Evolutionary conservation across 139 green algal genomes (phyloP).

Genomic region (Chlorella vulgaris): DNA sequence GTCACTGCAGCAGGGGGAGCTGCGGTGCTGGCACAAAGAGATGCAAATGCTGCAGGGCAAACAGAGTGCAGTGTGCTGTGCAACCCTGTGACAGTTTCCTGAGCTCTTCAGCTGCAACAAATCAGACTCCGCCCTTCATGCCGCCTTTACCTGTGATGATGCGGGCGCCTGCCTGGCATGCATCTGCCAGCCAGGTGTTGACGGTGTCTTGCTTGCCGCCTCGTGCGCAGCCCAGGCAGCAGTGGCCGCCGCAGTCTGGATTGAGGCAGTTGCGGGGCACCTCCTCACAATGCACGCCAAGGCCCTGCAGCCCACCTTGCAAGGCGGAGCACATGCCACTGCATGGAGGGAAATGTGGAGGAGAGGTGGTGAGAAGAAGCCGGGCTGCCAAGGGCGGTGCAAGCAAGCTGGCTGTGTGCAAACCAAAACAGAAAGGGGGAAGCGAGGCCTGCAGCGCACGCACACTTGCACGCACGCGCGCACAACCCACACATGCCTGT

Average conservation of each 20-base stretch:
- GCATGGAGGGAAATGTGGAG: neutral
- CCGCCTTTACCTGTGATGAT: slow-evolving; percentile 58
- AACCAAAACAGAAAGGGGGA: neutral
- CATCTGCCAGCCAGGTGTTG: slow-evolving; percentile 69
- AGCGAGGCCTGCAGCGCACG: neutral
- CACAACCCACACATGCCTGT: slow-evolving; percentile 21
- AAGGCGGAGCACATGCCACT: slow-evolving; percentile 46
- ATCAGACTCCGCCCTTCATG: too few species aligned
- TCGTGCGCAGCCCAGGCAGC: slow-evolving; percentile 56
- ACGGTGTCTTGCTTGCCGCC: slow-evolving; percentile 58
- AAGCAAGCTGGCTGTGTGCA: neutral
- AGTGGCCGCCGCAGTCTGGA: slow-evolving; percentile 31
- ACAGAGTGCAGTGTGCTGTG: too few species aligned
- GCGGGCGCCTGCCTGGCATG: slow-evolving; percentile 48
- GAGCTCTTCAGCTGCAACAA: too few species aligned
- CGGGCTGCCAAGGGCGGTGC: neutral
- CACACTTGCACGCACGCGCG: neutral
- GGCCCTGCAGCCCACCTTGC: slow-evolving; percentile 37
- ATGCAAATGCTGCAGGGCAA: neutral
- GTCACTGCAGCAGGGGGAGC: neutral
- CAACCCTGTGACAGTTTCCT: too few species aligned
- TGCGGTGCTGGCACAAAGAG: neutral
- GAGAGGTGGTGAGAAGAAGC: neutral
- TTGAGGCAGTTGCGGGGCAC: slow-evolving; percentile 58
- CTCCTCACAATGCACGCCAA: slow-evolving; percentile 50